Base-by-base conservation (phyloP, 1,284 basidiomycete genomes). In the Tilletia indica region DNA sequence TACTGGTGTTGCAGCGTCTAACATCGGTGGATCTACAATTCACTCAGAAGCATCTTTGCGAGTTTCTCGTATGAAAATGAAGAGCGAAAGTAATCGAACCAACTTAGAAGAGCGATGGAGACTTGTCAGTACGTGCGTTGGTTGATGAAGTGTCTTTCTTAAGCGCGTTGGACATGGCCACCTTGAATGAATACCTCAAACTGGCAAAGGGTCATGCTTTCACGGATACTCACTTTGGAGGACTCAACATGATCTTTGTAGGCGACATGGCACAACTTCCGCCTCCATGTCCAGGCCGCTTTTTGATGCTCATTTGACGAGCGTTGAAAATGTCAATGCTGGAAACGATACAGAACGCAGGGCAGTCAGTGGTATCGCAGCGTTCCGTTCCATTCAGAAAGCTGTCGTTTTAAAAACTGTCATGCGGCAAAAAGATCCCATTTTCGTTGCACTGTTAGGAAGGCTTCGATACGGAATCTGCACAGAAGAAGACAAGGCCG, bases 221-320 rank as follows among this genome's bases (percentile, higher is more conserved):
- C 16, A 6, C 19, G 16, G 42, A n/a, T n/a, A n/a, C 51, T 8
- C 16, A 54, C 51, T 54, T 54, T 54, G 51, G 51, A 19, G 25
- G 51, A n/a, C 16, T 54, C 8, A 54, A 54, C 51, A 54, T 54
- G 51, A 54, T 54, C 16, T 54, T 54, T 54, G 51, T 54, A n/a
- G 51, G 51, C 16, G 51, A 54, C 51, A 54, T 54, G 51, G 51
- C 51, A 19, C 51, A 54, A 19, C n/a, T 54, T 5, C 51, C 51
- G 4, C 51, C 51, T 19, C 51, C 51, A 54, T 54, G 51, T 5
- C 51, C 4, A 5, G 51, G 6, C 51, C 51, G 4, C 51, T 54
- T 4, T 54, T 54, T 19, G 51, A 54, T 19, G 4, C 51, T 31
- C 6, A 6, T 54, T 19, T 54, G n/a, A 19, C n/a, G 25, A 31